Base-by-base conservation (phyloP, 2,329 filamentous ascomycete genomes). In the Sarocladium kiliense region DNA sequence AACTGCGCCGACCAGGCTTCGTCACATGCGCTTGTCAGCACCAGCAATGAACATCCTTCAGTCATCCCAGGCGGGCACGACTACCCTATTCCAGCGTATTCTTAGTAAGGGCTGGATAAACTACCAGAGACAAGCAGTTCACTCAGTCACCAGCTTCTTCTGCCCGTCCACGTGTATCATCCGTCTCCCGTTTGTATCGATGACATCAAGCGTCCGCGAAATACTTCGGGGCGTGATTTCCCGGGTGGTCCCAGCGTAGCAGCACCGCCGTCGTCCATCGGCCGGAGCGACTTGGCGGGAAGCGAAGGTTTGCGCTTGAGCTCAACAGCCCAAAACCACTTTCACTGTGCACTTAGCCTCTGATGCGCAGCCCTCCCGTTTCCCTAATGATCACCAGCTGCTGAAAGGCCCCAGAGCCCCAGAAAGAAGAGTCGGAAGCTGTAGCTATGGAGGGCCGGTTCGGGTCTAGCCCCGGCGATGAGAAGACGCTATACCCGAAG, bases 201-300 rank as follows among this genome's bases (percentile, higher is more conserved):
- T 51, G 47, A 51, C 47, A 51, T 51, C 47, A 51, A 51, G n/a
- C 44, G 12, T 16, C 25, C 3, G 26, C 47, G 30, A 51, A 49
- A 51, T 27, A 47, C 44, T 47, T 47, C 23, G 44, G n/a, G 44
- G 27, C 12, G 25, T 14, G 23, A 30, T n/a, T 5, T 39, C 36
- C 12, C 36, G 18, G 36, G 36, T 10, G 36, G 16, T 39, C 5
- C n/a, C n/a, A n/a, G n/a, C n/a, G n/a, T n/a, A n/a, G n/a, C n/a
- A n/a, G n/a, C n/a, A n/a, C n/a, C n/a, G n/a, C n/a, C n/a, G n/a
- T n/a, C 36, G 16, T 19, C 36, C 5, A 39, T 7, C 41, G 18
- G 23, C 11, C 41, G 41, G 21, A 45, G 41, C 3, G 3, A 7
- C 41, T 45, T 45, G 41, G 41, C 41, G 19, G 23, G 41, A 26